Conservation (phyloP, 2,329 filamentous ascomycete genomes). For the Colletotrichum sojae region DNA sequence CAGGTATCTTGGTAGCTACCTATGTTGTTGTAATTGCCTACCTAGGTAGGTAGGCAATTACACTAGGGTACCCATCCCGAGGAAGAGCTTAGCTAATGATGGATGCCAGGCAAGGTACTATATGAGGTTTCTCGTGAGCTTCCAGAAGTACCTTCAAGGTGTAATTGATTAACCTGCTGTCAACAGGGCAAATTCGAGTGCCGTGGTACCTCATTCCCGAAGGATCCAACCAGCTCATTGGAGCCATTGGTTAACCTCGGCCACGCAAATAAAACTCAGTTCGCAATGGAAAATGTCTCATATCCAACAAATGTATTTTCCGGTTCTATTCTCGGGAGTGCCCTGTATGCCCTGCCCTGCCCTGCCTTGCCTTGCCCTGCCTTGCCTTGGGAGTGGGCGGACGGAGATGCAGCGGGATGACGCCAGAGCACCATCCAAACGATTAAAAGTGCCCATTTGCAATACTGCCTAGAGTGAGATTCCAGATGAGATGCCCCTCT, state of each 20-base stretch:
- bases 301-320: not conserved
- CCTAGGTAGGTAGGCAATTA: too few species aligned
- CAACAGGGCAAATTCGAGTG: not conserved
- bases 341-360: too few species aligned
- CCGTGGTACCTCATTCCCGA: constrained; percentile 14
- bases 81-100: too few species aligned
- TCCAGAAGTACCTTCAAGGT: not conserved
- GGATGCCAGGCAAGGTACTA: too few species aligned
- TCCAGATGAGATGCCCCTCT: constrained; percentile 3
- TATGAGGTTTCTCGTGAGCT: not conserved
- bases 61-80: too few species aligned
- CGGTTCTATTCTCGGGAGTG: constrained; percentile 18
- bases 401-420: constrained; percentile 28
- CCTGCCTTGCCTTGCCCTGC: too few species aligned
- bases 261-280: constrained; percentile 14
- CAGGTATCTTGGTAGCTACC: too few species aligned
- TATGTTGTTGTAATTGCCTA: too few species aligned
- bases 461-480: not conserved
- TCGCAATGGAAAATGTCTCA: constrained; percentile 27
- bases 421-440: constrained; percentile 26
- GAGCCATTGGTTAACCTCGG: constrained; percentile 11
- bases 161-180: not conserved
- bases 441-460: constrained; percentile 2
- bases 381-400: constrained; percentile 1
- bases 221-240: constrained; percentile 1